Conservation (phyloP, 169 alveolate genomes). For the Sarcocystis neurona region DNA sequence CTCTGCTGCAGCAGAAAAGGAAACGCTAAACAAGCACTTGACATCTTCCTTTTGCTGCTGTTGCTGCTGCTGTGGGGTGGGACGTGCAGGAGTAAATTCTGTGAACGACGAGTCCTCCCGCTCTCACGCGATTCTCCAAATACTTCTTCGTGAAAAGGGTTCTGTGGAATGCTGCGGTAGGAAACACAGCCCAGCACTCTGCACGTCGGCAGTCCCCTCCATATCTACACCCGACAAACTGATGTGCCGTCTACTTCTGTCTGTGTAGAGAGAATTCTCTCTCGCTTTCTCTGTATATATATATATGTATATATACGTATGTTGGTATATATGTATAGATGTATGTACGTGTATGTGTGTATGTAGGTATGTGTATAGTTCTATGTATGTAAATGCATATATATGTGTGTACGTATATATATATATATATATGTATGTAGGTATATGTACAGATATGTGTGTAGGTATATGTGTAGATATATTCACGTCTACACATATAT, state of each 20-base stretch:
- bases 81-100: conserved; percentile 76
- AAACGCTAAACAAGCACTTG: too few species aligned
- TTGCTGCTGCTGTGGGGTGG: neutral
- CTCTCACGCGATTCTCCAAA: conserved; percentile 98
- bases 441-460: too few species aligned
- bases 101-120: conserved; percentile 98
- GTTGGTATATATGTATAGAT: too few species aligned
- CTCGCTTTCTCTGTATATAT: too few species aligned
- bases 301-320: too few species aligned
- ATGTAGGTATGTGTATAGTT: neutral
- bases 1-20: too few species aligned
- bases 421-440: neutral
- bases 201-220: neutral
- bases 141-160: conserved; percentile 80
- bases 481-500: too few species aligned
- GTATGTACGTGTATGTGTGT: too few species aligned
- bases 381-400: neutral
- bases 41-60: too few species aligned
- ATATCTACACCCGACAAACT: neutral
- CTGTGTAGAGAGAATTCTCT: too few species aligned
- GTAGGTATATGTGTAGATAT: too few species aligned
- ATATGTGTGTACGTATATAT: neutral
- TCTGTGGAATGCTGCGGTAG: conserved; percentile 1
- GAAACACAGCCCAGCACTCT: neutral
- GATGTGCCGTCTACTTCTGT: neutral